Evolutionary conservation across 345 rosid genomes (phyloP).

Genomic region (Eucalyptus marginata): DNA sequence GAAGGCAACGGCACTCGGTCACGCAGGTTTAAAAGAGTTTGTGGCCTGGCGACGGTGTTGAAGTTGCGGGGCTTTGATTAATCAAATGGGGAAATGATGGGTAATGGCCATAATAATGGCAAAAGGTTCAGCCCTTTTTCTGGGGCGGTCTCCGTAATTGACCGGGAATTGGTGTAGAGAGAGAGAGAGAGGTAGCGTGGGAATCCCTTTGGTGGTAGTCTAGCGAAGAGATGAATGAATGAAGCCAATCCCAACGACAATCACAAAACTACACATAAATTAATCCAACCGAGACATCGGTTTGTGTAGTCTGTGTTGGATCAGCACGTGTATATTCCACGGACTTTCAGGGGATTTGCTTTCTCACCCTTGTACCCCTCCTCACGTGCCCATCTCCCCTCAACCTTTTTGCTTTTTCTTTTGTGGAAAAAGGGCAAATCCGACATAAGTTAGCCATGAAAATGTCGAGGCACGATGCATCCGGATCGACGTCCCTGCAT

Average conservation of each 20-base stretch:
- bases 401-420: background rate
- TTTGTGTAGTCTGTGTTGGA: constrained; percentile 6
- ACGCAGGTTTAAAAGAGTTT: background rate
- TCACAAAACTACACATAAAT: background rate
- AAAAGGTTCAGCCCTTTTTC: background rate
- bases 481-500: background rate
- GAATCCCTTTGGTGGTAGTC: constrained; percentile 14
- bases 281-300: constrained; percentile 14
- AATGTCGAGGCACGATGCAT: background rate
- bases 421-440: too few species aligned
- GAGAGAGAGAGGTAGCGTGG: constrained; percentile 18
- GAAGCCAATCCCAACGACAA: background rate
- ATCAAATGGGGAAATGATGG: background rate
- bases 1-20: constrained; percentile 42
- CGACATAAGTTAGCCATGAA: background rate
- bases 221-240: background rate
- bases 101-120: background rate
- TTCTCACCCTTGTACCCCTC: background rate
- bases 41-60: background rate
- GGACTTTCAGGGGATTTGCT: constrained; percentile 17
- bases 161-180: constrained; percentile 17
- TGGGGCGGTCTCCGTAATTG: constrained; percentile 32
- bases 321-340: constrained; percentile 26
- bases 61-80: background rate
- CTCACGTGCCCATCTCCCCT: background rate